Evolutionary conservation across 495 filamentous ascomycete genomes (phyloP), one percentile per base, ranked within the genome.

Genomic region (Beverwykella pulmonaria): DNA sequence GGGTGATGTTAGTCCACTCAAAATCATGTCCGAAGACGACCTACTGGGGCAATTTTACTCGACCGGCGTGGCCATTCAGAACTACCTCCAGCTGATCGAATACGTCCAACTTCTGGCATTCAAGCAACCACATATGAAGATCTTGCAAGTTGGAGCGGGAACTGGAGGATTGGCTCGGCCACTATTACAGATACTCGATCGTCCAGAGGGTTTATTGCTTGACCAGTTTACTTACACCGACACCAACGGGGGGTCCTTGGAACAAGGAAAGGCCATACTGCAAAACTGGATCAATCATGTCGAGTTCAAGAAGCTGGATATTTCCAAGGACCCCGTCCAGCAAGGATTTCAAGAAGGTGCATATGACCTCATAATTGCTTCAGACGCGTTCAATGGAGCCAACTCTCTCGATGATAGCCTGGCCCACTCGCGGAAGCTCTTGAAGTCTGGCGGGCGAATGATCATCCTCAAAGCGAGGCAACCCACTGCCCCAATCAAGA

Each of bases 141-240:
- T 64, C 19, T 26, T 64, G 17, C 30, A 64, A 25, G 25, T 64
- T 5, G 61, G 61, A 4, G 61, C 61, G 26, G 61, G 61, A 3
- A 64, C 61, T 46, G 61, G 61, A 2, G 50, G 52, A 17, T 6
- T 34, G n/a, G 48, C 61, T 10, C 5, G 5, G 23, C 52, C 61
- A 5, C 4, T 64, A 3, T 36, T 64, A 12, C 1, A 25, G 20
- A 15, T 36, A 8, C 53, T 57, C 10, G 22, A 22, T 48, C 1
- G 20, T 7, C 7, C 2, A 1, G 52, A 32, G 9, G 25, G 17
- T 9, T 30, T 46, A 9, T n/a, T 48, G 4, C 36, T 22, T 19
- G 5, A 50, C 1, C 14, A 1, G 6, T 66, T 52, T 29, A 17
- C 34, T 22, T 66, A 52, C 46, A 61, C 63, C 5, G 63, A 66